Conservation (phyloP, 2,329 filamentous ascomycete species). For the Westerdykella ornata region DNA sequence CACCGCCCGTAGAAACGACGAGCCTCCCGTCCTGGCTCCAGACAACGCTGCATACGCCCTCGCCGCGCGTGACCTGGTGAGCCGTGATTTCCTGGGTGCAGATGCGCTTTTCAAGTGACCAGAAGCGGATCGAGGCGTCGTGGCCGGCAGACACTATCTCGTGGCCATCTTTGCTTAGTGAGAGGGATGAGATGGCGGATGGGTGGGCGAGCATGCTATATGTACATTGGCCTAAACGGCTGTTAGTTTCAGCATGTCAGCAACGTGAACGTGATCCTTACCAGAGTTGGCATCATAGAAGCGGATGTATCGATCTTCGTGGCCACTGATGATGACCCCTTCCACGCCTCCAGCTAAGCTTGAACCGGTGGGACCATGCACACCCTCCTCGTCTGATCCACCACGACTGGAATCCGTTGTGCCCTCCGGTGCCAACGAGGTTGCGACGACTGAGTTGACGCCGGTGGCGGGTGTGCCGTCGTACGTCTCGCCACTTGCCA, state of each 20-base stretch:
- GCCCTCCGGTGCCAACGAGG: conserved; percentile 71
- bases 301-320: conserved; percentile 91
- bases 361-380: conserved; percentile 74
- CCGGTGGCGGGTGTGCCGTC: conserved; percentile 75
- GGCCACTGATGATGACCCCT: conserved; percentile 90
- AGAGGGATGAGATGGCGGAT: conserved; percentile 83
- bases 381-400: conserved; percentile 64
- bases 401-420: conserved; percentile 56
- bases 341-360: conserved; percentile 69
- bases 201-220: conserved; percentile 98
- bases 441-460: conserved; percentile 87
- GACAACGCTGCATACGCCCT: conserved; percentile 87
- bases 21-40: conserved; percentile 95
- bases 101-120: conserved; percentile 89
- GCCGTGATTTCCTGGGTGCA: conserved; percentile 94
- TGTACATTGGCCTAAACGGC: conserved; percentile 78
- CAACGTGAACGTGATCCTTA: conserved; percentile 48
- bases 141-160: conserved; percentile 95
- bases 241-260: conserved; percentile 1
- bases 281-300: conserved; percentile 99
- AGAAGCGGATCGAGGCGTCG: conserved; percentile 92
- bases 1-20: conserved; percentile 89
- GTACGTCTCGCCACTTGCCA: conserved; percentile 92
- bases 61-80: conserved; percentile 89
- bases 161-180: conserved; percentile 83